Conservation (phyloP, 129 eudicot genomes). For the Centaurea solstitialis region DNA sequence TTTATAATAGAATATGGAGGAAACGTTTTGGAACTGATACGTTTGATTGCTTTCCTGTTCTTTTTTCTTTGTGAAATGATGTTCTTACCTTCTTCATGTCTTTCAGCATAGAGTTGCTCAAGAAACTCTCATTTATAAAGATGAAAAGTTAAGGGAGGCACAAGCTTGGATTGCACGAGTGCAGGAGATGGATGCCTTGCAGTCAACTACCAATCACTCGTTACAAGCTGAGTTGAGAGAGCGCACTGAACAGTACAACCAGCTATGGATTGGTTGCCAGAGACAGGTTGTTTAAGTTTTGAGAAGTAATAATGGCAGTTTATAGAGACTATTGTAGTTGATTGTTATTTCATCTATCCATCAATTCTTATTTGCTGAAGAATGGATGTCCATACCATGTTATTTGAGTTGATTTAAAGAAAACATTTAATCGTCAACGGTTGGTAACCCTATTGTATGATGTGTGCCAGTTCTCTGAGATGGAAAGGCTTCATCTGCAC, state of each 20-base stretch:
- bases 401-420: constrained; percentile 1
- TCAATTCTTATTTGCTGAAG: background rate
- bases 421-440: background rate
- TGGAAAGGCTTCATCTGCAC: constrained; percentile 78
- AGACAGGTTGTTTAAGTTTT: constrained; percentile 62
- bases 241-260: constrained; percentile 83
- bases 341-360: background rate
- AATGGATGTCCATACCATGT: background rate
- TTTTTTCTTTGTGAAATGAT: background rate
- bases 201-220: constrained; percentile 55
- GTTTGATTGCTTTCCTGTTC: background rate
- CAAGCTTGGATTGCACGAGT: constrained; percentile 88
- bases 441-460: background rate
- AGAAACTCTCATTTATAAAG: constrained; percentile 72
- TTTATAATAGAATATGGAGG: background rate
- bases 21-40: background rate
- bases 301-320: background rate
- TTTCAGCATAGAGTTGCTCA: constrained; percentile 91
- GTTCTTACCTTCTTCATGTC: background rate
- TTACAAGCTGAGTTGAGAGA: constrained; percentile 87
- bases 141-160: constrained; percentile 84
- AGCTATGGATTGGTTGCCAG: constrained; percentile 83
- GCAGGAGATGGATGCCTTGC: constrained; percentile 87
- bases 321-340: background rate
- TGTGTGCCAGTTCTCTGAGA: constrained; percentile 61